Evolutionary conservation across 805 yeast genomes (phyloP), one percentile per base, ranked within the genome.

Genomic region (Monosporozyma solicola): DNA sequence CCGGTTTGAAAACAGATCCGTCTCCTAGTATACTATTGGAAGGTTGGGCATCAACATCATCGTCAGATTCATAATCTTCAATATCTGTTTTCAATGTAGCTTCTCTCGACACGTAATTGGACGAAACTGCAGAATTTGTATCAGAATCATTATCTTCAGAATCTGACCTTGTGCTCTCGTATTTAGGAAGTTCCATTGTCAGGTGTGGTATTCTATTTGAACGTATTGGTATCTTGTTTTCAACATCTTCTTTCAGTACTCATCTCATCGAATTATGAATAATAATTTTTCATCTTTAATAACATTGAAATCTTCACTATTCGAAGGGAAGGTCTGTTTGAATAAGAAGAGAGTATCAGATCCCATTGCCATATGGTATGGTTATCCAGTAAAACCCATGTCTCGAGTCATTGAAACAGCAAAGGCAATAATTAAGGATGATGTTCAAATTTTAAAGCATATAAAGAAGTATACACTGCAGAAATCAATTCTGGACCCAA

Each of bases 41-140:
- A 15, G 6, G 15, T 25, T n/a, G 11, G 16, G n/a, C 41, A 7
- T 27, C 54, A 25, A 43, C 55, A 27, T 51, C 55, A 5, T 56
- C 57, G 15, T 51, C 55, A 20, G 48, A 50, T 27, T 57, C 63
- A 47, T 57, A 55, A 22, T 59, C 60, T n/a, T 56, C 60, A 16
- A 50, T 47, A 6, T 53, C 43, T 3, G 43, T 16, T 20, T 32
- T 32, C 15, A 43, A 46, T 3, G 61, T 57, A 11, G 53, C 50
- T 24, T 61, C 60, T 47, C 56, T 59, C 2, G 61, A 57, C 6
- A 51, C 49, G 2, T 24, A 10, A 35, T 16, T n/a, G 5, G 54
- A 51, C 1, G 53, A 27, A 35, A 24, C n/a, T 9, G 53, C 41
- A 3, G 51, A 13, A 9, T 51, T 43, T n/a, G 43, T 51, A 46